Evolutionary conservation across 2,329 filamentous ascomycete genomes (phyloP).

Genomic region (Alternaria longipes): DNA sequence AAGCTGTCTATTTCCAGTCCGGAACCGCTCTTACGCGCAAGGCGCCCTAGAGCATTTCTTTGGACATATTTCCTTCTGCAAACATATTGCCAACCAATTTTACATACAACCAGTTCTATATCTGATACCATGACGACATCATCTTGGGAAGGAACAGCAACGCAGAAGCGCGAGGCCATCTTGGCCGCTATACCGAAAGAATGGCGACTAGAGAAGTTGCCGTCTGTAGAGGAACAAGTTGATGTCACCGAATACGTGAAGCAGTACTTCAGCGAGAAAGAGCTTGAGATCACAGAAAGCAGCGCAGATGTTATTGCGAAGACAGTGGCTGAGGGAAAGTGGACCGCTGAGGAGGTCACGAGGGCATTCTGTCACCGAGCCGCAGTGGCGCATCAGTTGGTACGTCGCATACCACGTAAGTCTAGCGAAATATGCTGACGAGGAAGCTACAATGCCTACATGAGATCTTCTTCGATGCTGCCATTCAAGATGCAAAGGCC

Average conservation of each 20-base stretch:
- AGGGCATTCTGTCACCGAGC: constrained; percentile 66
- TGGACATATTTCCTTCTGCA: neutral
- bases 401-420: neutral
- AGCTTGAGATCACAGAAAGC: constrained; percentile 69
- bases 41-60: neutral
- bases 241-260: constrained; percentile 62
- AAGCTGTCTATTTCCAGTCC: neutral
- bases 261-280: constrained; percentile 62
- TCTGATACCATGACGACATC: constrained; percentile 28
- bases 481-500: constrained; percentile 53
- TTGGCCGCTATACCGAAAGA: constrained; percentile 64
- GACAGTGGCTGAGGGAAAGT: constrained; percentile 63
- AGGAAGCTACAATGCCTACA: constrained; percentile 50
- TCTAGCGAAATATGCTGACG: neutral
- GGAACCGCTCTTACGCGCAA: neutral
- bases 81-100: neutral
- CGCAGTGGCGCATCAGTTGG: constrained; percentile 61
- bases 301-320: constrained; percentile 66
- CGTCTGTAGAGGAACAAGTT: constrained; percentile 61
- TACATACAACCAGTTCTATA: neutral
- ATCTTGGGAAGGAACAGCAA: constrained; percentile 61
- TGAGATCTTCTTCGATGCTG: constrained; percentile 60
- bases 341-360: constrained; percentile 65
- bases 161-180: constrained; percentile 64
- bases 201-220: constrained; percentile 63